These are phyloP conservation scores for Solanum aculeatissimum DNA, from an alignment of 305 asterid genomes.

Conservation along the genomic window DNA sequence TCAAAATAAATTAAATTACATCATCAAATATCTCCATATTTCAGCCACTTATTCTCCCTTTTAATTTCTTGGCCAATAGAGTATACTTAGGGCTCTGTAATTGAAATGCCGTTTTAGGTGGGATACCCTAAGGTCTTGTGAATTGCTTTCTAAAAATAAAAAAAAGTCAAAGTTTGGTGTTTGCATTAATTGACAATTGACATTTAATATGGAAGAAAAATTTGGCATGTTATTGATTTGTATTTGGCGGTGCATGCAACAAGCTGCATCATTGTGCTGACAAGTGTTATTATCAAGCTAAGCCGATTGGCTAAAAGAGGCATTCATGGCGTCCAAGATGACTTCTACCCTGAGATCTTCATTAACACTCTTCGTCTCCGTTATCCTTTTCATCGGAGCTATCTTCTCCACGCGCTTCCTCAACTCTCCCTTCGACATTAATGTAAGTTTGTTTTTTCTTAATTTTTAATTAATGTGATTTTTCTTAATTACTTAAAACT, in stretches of 20 bases:
- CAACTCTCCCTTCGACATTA: slow-evolving; percentile 23
- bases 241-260: neutral
- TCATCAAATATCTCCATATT: neutral
- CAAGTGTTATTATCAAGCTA: neutral
- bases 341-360: slow-evolving; percentile 23
- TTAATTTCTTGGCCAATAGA: neutral
- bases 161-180: neutral
- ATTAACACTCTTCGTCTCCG: slow-evolving; percentile 20
- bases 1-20: neutral
- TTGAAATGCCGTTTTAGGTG: neutral
- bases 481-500: too few species aligned
- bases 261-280: neutral
- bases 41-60: neutral
- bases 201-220: neutral
- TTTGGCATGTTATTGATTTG: neutral
- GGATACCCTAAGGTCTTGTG: neutral
- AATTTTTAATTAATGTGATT: too few species aligned
- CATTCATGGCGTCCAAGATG: slow-evolving; percentile 1
- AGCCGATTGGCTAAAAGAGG: slow-evolving; percentile 4
- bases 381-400: slow-evolving; percentile 47
- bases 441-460: slow-evolving; percentile 23
- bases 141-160: neutral
- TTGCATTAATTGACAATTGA: neutral
- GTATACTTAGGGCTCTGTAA: neutral
- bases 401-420: slow-evolving; percentile 58